Evolutionary conservation across 768 basidiomycete species (phyloP).

Genomic region (Tephrocybe sp.): DNA sequence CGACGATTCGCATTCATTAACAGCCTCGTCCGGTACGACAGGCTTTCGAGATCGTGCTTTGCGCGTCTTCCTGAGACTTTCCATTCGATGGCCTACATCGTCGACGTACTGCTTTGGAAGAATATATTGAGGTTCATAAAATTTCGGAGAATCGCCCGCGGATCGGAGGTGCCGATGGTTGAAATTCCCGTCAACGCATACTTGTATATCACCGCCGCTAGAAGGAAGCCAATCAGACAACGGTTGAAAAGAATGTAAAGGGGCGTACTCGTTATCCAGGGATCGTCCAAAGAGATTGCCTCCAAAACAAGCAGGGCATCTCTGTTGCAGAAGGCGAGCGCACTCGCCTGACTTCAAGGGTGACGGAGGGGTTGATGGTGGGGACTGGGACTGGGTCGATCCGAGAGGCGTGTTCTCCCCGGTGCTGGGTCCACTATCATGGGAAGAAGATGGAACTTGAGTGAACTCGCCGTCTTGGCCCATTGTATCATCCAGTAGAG

Average conservation of each 20-base stretch:
- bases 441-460: no score
- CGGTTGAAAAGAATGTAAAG: neutral
- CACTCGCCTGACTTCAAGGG: no score
- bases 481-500: no score
- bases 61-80: slow-evolving; percentile 17
- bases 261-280: neutral
- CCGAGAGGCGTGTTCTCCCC: no score
- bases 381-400: no score
- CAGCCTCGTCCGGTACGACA: slow-evolving; percentile 31
- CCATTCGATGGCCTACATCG: slow-evolving; percentile 25
- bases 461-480: no score
- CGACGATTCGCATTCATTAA: slow-evolving; percentile 33
- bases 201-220: slow-evolving; percentile 29
- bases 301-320: slow-evolving; percentile 35
- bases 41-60: neutral
- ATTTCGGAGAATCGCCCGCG: slow-evolving; percentile 31
- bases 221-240: neutral
- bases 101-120: slow-evolving; percentile 35
- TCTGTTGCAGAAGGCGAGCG: slow-evolving; percentile 22
- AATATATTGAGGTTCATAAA: slow-evolving; percentile 33
- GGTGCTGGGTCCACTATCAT: no score
- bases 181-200: slow-evolving; percentile 39
- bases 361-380: no score
- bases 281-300: slow-evolving; percentile 23
- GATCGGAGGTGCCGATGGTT: slow-evolving; percentile 31